phyloP scores from a whole-genome alignment of 1,284 basidiomycete species.

The Boletus hoseneyae region DNA sequence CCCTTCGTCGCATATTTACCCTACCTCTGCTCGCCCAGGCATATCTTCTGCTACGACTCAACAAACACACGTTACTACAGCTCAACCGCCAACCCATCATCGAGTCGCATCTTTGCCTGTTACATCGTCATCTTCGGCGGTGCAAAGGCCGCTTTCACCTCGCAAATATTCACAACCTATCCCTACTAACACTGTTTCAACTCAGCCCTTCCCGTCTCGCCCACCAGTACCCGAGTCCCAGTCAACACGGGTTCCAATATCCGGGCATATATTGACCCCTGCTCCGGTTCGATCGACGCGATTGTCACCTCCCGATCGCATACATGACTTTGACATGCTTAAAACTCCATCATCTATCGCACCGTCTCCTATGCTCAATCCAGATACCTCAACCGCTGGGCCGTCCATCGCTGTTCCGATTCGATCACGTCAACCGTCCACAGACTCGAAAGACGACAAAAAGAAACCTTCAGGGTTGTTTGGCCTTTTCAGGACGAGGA shows the following conservation, averaged over 20 bases:
- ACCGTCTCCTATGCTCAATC: conserved; percentile 37
- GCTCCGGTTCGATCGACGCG: conserved; percentile 20
- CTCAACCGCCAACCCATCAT: conserved; percentile 23
- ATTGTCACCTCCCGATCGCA: conserved; percentile 16
- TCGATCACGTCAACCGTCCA: conserved; percentile 27
- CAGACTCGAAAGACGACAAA: conserved; percentile 35
- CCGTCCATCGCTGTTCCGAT: conserved; percentile 15
- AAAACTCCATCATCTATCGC: conserved; percentile 55
- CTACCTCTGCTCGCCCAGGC: conserved; percentile 20
- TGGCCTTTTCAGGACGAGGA: conserved; percentile 32
- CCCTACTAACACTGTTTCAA: conserved; percentile 20
- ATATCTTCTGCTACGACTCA: conserved; percentile 18
- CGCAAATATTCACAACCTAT: conserved; percentile 33
- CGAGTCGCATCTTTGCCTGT: conserved; percentile 31
- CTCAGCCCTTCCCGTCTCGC: conserved; percentile 32
- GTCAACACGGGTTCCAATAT: conserved; percentile 15
- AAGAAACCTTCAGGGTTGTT: conserved; percentile 29
- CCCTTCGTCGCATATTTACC: conserved; percentile 25
- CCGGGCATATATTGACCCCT: conserved; percentile 24
- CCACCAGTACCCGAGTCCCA: conserved; percentile 16
- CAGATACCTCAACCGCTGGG: conserved; percentile 10
- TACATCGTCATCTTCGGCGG: conserved; percentile 14
- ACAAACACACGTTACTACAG: conserved; percentile 21
- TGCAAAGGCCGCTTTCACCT: conserved; percentile 29
- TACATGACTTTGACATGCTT: conserved; percentile 44